Evolutionary conservation across 1,139 yeast species (phyloP), one percentile per base, ranked within the genome.

Genomic region (Eremothecium sinecaudum): DNA sequence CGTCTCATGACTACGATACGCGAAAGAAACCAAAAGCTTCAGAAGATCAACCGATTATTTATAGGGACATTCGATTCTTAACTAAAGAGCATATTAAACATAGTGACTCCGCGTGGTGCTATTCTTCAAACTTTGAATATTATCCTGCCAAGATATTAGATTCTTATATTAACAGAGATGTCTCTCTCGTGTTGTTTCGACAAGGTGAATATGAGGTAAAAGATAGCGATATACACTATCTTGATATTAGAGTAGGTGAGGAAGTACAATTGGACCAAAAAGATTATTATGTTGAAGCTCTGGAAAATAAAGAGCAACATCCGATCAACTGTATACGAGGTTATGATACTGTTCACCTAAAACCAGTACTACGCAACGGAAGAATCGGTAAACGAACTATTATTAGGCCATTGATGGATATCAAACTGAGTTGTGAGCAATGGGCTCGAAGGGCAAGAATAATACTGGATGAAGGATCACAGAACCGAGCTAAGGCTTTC

Each of bases 301-400:
- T 77, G 24, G 56, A 61, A 26, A 50, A 59, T 32, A 41, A 32
- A n/a, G 47, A 47, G 3, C 35, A 35, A 5, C 27, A 40, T 19
- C 36, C 45, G 0, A 65, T 75, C 4, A 52, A 61, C 27, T 76
- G 83, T 47, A 61, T 75, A 36, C 56, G 83, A 45, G 84, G 84
- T 0, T 77, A 62, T 48, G 75, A 75, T 49, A 52, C 63, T 3
- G 66, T 73, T 2, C 51, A 62, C 41, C 51, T 69, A 5, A 56
- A 51, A 36, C 58, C 57, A 31, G 38, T 52, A 18, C 43, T 46
- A 22, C 47, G 50, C 12, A 41, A 45, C 22, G 51, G 51, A 5
- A 42, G 40, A 15, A 21, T 51, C 32, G 46, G 42, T 2, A 39
- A 44, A 28, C 42, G 43, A 23, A 31, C 35, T 9, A 9, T 44